These are phyloP conservation scores for Sporothrix brunneoviolacea DNA, from an alignment of 2,329 filamentous ascomycete genomes.

Conservation along the genomic window DNA sequence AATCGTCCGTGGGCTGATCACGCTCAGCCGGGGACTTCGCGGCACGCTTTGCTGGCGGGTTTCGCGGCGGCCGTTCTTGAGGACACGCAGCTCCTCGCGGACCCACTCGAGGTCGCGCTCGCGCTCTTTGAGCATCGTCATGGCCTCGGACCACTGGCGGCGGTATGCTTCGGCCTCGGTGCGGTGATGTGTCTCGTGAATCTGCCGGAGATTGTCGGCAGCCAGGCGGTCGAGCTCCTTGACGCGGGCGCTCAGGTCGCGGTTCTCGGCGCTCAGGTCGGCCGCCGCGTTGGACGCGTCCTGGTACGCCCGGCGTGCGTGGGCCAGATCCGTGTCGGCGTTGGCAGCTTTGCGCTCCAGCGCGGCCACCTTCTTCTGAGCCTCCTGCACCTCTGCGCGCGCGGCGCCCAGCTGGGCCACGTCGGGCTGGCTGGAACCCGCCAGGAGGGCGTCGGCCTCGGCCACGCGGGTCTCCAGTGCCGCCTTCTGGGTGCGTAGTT, in stretches of 20 bases:
- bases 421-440: slow-evolving; percentile 27
- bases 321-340: slow-evolving; percentile 45
- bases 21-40: slow-evolving; percentile 47
- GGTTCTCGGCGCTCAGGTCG: slow-evolving; percentile 40
- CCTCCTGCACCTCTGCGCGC: slow-evolving; percentile 34
- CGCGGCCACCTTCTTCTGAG: slow-evolving; percentile 31
- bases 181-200: slow-evolving; percentile 41
- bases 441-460: slow-evolving; percentile 28
- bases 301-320: slow-evolving; percentile 53
- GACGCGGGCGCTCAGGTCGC: slow-evolving; percentile 36
- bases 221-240: slow-evolving; percentile 36
- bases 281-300: slow-evolving; percentile 43
- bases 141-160: slow-evolving; percentile 36
- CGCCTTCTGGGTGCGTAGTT: slow-evolving; percentile 33
- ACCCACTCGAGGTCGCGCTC: slow-evolving; percentile 43
- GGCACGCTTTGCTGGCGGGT: slow-evolving; percentile 51
- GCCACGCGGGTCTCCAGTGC: slow-evolving; percentile 32
- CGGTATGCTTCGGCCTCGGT: slow-evolving; percentile 29
- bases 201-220: slow-evolving; percentile 37
- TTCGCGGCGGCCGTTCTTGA: slow-evolving; percentile 46
- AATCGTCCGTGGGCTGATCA: slow-evolving; percentile 43
- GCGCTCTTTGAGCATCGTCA: slow-evolving; percentile 39
- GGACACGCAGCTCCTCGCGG: slow-evolving; percentile 41
- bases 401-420: slow-evolving; percentile 35
- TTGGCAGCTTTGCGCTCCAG: slow-evolving; percentile 33